Evolutionary conservation across 495 filamentous ascomycete species (phyloP).

Genomic region (Talaromyces wortmannii): DNA sequence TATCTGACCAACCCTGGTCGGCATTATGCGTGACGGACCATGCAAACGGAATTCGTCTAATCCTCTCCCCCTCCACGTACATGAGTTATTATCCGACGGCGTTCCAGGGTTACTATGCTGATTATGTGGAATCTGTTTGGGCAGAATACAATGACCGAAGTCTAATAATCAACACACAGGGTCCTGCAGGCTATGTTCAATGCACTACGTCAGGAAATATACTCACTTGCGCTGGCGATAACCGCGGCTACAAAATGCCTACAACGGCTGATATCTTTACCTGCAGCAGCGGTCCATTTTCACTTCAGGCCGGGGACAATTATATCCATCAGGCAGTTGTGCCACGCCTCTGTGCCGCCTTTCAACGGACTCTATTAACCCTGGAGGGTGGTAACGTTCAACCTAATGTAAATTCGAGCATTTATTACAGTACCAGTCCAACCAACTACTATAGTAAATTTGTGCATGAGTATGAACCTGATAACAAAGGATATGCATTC

Average conservation of each 20-base stretch:
- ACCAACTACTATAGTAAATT: constrained; percentile 34
- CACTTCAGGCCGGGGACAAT: constrained; percentile 26
- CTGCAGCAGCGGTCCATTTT: constrained; percentile 41
- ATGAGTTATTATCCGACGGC: background rate
- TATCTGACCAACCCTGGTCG: background rate
- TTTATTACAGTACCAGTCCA: too few species aligned
- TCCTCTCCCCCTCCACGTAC: background rate
- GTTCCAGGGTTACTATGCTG: background rate
- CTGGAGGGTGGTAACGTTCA: constrained; percentile 13
- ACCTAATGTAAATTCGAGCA: constrained; percentile 23
- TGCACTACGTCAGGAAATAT: background rate
- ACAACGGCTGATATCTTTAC: constrained; percentile 32
- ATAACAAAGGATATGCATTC: constrained; percentile 38
- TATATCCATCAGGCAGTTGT: constrained; percentile 26
- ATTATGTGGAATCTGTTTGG: background rate
- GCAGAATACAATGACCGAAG: background rate
- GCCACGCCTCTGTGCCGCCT: constrained; percentile 37
- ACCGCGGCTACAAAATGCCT: constrained; percentile 7
- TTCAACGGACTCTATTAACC: constrained; percentile 29
- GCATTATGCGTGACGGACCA: background rate
- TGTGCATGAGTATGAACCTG: constrained; percentile 31
- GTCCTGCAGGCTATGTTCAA: background rate
- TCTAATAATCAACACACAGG: background rate
- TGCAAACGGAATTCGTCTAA: background rate
- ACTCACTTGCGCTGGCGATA: background rate